phyloP scores from a whole-genome alignment of 441 rosid species.

The Viola pubescens region DNA sequence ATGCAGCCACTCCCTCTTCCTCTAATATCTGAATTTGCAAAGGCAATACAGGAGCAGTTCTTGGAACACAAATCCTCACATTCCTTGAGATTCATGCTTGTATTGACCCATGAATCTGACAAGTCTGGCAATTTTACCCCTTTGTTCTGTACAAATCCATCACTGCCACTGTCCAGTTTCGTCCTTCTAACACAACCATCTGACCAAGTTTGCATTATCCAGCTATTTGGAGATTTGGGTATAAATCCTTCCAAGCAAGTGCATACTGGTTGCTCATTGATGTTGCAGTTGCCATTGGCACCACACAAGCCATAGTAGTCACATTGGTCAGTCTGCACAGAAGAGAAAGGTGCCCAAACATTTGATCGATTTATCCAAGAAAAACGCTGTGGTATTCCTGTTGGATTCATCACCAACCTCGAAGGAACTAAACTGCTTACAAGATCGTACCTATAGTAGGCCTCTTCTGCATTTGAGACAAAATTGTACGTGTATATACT shows the following conservation, averaged over 20 bases:
- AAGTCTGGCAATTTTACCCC: conserved; percentile 62
- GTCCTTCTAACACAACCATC: conserved; percentile 55
- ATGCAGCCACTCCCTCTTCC: conserved; percentile 49
- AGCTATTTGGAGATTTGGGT: conserved; percentile 37
- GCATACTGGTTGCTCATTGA: conserved; percentile 45
- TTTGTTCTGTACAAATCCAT: conserved; percentile 34
- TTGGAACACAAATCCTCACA: conserved; percentile 38
- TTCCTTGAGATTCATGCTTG: conserved; percentile 29
- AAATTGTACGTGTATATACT: conserved; percentile 33
- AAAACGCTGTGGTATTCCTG: conserved; percentile 35
- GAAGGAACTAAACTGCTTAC: conserved; percentile 20
- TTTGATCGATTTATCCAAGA: conserved; percentile 43
- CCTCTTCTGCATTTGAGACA: conserved; percentile 24
- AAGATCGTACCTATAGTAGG: conserved; percentile 29
- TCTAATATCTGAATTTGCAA: conserved; percentile 39
- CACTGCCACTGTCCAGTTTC: conserved; percentile 28
- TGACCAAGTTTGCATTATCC: conserved; percentile 44
- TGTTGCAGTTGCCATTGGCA: conserved; percentile 42
- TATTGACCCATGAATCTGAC: conserved; percentile 23
- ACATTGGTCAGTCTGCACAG: conserved; percentile 60
- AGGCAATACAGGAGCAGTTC: conserved; percentile 63
- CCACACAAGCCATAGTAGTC: conserved; percentile 45
- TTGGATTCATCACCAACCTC: conserved; percentile 31
- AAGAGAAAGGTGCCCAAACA: conserved; percentile 44
- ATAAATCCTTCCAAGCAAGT: conserved; percentile 46